These are phyloP conservation scores for Fusarium sp. DNA, from an alignment of 2,329 filamentous ascomycete genomes.

Conservation along the genomic window DNA sequence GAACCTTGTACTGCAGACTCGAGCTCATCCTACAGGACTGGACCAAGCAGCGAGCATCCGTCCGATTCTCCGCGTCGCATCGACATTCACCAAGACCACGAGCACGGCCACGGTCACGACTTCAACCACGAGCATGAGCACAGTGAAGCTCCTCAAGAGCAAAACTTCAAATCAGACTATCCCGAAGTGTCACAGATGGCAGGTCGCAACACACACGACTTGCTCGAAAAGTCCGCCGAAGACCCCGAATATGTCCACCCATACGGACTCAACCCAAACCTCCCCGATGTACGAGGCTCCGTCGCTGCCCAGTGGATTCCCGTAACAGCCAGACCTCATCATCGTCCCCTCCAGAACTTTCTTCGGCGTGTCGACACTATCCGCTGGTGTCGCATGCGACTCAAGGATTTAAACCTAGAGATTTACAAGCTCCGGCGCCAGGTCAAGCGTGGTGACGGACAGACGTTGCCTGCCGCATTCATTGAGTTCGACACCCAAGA, in stretches of 20 bases:
- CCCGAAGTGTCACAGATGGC: conserved; percentile 28
- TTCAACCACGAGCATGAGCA: conserved; percentile 3
- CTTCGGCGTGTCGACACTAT: conserved; percentile 96
- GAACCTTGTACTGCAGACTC: conserved; percentile 33
- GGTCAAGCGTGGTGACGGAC: conserved; percentile 78
- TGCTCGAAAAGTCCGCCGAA: conserved; percentile 44
- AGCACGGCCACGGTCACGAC: background rate
- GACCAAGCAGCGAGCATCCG: conserved; percentile 26
- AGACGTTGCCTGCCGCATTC: conserved; percentile 84
- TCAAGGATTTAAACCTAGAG: conserved; percentile 58
- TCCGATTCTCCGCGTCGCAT: conserved; percentile 15
- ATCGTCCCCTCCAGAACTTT: conserved; percentile 76
- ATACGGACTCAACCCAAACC: conserved; percentile 53
- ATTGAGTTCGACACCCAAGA: conserved; percentile 89
- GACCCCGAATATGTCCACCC: conserved; percentile 57
- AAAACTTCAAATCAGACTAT: conserved; percentile 32
- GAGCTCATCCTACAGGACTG: conserved; percentile 28
- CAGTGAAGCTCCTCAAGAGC: conserved; percentile 4
- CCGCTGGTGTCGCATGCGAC: conserved; percentile 80
- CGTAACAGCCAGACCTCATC: conserved; percentile 81
- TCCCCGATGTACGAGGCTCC: conserved; percentile 61
- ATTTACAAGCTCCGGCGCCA: conserved; percentile 79
- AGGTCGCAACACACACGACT: conserved; percentile 10
- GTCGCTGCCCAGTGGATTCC: conserved; percentile 83
- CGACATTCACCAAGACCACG: conserved; percentile 13